Evolutionary conservation across 2,329 filamentous ascomycete genomes (phyloP), one percentile per base, ranked within the genome.

Genomic region (Colletotrichum gigasporum): DNA sequence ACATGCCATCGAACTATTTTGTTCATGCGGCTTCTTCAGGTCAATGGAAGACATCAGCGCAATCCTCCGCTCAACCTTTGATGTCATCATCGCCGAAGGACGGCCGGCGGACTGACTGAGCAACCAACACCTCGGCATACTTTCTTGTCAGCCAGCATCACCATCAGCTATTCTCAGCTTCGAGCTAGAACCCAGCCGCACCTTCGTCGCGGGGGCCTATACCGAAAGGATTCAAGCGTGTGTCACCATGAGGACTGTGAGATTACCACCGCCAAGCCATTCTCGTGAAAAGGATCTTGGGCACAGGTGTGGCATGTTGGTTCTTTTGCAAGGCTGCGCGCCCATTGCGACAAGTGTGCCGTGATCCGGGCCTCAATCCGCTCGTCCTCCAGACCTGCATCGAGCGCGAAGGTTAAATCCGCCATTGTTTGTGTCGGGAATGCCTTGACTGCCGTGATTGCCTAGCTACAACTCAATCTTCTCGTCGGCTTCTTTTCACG

Each of bases 71-170:
- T 22, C 18, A 10, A 34, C 26, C 9, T 5, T 12, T 28, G 3
- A 28, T 65, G 50, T 65, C 57, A 57, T 62, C 62, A 65, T 48
- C 35, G 18, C 34, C 55, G 47, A 41, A 11, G 28, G 56, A 39
- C 37, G 24, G 5, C 47, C 47, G 54, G 41, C 4, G 4, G 16
- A 34, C 16, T 12, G 35, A 60, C 57, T 26, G 50, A 22, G 50
- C 39, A 28, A 30, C 8, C 32, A 34, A 24, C 18, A 39, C 28
- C 32, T 39, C 44, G 24, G 44, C 14, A 44, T 14, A 47, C 39
- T 16, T 5, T 58, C 8, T 59, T 20, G 12, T 16, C 34, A n/a
- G n/a, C n/a, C n/a, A n/a, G n/a, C n/a, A n/a, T n/a, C n/a, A n/a
- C n/a, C n/a, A n/a, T n/a, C n/a, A n/a, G n/a, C n/a, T n/a, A n/a